Conservation (phyloP, 225 moss, liverwort and hornwort species). For the Polytrichum commune region DNA sequence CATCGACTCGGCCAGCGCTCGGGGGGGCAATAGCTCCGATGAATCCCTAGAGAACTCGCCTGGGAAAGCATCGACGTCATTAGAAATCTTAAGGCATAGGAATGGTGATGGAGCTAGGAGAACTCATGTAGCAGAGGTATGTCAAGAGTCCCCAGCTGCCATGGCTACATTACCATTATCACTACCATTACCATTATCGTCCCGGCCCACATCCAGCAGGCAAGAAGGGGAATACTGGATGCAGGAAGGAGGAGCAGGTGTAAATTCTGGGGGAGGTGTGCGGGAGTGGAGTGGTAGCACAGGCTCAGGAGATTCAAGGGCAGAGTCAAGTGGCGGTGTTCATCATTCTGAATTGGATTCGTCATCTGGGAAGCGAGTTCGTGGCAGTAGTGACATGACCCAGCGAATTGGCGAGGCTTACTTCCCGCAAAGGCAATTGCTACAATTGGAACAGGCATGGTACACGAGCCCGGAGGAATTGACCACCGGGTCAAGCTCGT, state of each 20-base stretch:
- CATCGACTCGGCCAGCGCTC: constrained; percentile 78
- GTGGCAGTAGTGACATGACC: constrained; percentile 25
- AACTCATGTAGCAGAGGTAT: too few species aligned
- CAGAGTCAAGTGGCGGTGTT: constrained; percentile 18
- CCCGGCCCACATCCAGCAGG: constrained; percentile 6
- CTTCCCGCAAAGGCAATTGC: constrained; percentile 76
- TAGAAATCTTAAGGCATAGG: constrained; percentile 22
- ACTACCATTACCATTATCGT: neutral
- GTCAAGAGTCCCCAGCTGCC: too few species aligned
- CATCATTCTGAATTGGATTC: constrained; percentile 36
- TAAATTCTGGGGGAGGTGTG: constrained; percentile 22
- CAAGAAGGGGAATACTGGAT: constrained; percentile 8
- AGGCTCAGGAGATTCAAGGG: constrained; percentile 47
- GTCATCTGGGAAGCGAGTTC: constrained; percentile 40
- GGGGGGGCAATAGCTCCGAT: constrained; percentile 59
- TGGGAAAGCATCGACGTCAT: constrained; percentile 48
- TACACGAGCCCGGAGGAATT: constrained; percentile 90
- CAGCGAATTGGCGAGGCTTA: constrained; percentile 48
- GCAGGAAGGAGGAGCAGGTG: constrained; percentile 6
- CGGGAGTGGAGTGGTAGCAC: constrained; percentile 72
- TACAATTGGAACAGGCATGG: constrained; percentile 89
- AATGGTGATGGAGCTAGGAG: constrained; percentile 16
- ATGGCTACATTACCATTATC: too few species aligned
- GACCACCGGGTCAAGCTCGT: constrained; percentile 51
- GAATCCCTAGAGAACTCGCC: constrained; percentile 68